These are phyloP conservation scores for Salix purpurea DNA, from an alignment of 345 rosid species.

Conservation along the genomic window DNA sequence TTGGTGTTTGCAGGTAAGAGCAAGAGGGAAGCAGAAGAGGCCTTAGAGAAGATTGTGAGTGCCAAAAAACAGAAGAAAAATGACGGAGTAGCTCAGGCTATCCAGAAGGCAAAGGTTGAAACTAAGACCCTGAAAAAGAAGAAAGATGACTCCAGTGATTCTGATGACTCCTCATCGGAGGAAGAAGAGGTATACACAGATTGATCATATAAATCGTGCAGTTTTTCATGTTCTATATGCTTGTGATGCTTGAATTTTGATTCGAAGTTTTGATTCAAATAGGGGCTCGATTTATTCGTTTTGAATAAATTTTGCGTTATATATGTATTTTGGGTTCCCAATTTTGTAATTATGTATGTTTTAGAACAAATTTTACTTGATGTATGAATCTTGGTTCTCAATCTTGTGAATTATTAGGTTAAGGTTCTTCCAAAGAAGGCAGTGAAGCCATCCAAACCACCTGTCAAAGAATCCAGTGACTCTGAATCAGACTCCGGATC, in stretches of 20 bases:
- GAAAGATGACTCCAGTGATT: slow-evolving; percentile 52
- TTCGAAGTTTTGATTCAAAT: too few relatives aligned
- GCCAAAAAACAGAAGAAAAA: slow-evolving; percentile 67
- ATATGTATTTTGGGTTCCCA: neutral
- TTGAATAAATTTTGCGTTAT: neutral
- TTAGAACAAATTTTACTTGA: neutral
- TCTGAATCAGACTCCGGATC: slow-evolving; percentile 1
- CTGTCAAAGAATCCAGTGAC: slow-evolving; percentile 3
- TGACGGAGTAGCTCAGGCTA: slow-evolving; percentile 37
- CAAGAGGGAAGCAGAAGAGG: slow-evolving; percentile 69
- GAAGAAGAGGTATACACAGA: slow-evolving; percentile 48
- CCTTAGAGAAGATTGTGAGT: slow-evolving; percentile 41
- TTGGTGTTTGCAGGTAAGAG: slow-evolving; percentile 27
- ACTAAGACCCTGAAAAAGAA: slow-evolving; percentile 44
- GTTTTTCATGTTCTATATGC: neutral
- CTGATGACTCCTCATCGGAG: slow-evolving; percentile 56
- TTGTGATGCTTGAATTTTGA: too few relatives aligned
- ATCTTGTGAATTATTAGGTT: neutral
- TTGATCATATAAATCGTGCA: neutral
- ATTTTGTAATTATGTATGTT: neutral
- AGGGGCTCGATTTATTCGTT: too few relatives aligned
- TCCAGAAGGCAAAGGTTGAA: slow-evolving; percentile 41
- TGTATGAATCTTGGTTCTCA: neutral
- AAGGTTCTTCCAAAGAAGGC: neutral
- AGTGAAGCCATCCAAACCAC: neutral